phyloP scores from a whole-genome alignment of 345 rosid species.

The Bruguiera sexangula region DNA sequence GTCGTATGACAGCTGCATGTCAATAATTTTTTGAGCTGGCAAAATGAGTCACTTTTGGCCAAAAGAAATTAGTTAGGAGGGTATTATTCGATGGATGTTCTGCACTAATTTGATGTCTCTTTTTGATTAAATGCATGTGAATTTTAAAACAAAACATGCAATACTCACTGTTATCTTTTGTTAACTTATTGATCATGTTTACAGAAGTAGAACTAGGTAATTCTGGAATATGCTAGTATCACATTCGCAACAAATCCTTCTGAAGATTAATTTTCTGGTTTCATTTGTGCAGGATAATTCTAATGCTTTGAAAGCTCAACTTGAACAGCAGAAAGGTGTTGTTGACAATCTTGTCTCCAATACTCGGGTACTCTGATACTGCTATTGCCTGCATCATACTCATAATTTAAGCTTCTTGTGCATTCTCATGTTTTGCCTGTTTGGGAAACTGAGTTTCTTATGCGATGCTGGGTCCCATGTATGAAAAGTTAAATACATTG shows the following conservation, averaged over 20 bases:
- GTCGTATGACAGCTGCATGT: conserved; percentile 5
- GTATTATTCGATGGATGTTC: not conserved
- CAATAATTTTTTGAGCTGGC: not conserved
- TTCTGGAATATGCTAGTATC: not conserved
- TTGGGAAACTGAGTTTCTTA: not conserved
- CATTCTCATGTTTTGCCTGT: not conserved
- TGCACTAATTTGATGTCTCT: not conserved
- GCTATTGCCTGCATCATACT: not conserved
- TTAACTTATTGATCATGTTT: not conserved
- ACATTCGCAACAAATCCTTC: not conserved
- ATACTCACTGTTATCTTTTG: conserved; percentile 1
- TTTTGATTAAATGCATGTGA: conserved; percentile 1
- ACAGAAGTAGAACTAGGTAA: not conserved
- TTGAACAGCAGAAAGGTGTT: conserved; percentile 63
- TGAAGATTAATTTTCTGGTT: not conserved
- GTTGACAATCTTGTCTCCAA: conserved; percentile 71
- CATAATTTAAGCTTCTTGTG: not conserved
- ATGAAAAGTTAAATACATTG: too few relatives aligned
- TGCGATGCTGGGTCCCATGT: not conserved
- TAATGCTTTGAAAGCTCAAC: conserved; percentile 55
- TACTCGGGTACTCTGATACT: conserved; percentile 51
- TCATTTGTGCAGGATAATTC: conserved; percentile 56
- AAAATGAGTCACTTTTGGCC: not conserved
- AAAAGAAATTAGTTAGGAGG: not conserved
- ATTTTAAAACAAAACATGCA: not conserved